Base-by-base conservation (phyloP, 2,329 filamentous ascomycete genomes). In the Fusarium mangiferae region DNA sequence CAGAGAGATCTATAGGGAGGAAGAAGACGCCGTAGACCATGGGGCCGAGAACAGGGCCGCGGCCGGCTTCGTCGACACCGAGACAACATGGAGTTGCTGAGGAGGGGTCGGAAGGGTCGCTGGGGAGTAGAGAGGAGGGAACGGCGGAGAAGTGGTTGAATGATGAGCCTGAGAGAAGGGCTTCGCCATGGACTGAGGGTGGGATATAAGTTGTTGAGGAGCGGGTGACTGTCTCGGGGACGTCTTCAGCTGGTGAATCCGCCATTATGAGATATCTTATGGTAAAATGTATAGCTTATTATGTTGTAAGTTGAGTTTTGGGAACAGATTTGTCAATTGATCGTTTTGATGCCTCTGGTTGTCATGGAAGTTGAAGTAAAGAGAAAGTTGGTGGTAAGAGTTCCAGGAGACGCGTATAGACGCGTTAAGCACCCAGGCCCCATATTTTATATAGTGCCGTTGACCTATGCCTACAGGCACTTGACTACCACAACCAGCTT, bases 1-100 rank as follows among this genome's bases (percentile, higher is more conserved):
- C 91, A 33, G 92, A 89, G 35, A 91, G 85, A 0, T 90, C 87
- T 5, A 94, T 82, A 58, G 97, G 97, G 74, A 97, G 93, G 84
- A 89, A 91, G 84, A 92, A 92, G 78, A 91, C 85, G 73, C 87
- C 89, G 84, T 93, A 93, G 77, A 93, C 90, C 91, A 93, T 92
- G 77, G 87, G 92, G 75, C 94, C 96, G 18, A 98, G 89, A n/a
- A 98, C 96, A 30, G 96, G 96, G 4, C 96, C 96, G 79, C 96
- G 91, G 51, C 96, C 96, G 75, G 96, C 96, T 86, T 98, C 96
- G 82, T 98, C 96, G 57, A 98, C 92, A 71, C 96, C 96, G 28
- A 98, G 88, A 26, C 93, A 92, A 82, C 94, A 96, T 49, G 80
- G 78, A 18, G 80, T 72, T 13, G 81, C 80, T 20, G 83, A 77